These are phyloP conservation scores for Perilla frutescens DNA, from an alignment of 257 asterid species.

Conservation along the genomic window DNA sequence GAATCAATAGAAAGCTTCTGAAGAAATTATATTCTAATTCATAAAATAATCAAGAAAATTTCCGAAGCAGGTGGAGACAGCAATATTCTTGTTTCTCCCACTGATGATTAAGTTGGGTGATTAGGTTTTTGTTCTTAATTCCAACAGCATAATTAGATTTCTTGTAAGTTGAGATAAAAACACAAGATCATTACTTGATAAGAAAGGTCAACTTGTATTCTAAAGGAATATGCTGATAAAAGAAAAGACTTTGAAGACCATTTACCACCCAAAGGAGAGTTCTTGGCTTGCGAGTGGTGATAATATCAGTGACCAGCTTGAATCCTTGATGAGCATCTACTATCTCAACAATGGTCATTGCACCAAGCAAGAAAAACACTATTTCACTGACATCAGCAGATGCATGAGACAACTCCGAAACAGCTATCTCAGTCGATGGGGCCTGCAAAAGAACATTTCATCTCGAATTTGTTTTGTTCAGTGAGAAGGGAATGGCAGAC, in stretches of 20 bases:
- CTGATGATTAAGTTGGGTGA: neutral
- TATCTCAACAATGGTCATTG: slow-evolving; percentile 98
- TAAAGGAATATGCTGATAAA: slow-evolving; percentile 4
- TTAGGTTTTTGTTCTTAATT: neutral
- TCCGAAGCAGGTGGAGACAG: neutral
- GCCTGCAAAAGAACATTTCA: slow-evolving; percentile 64
- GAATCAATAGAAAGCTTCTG: neutral
- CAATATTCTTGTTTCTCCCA: neutral
- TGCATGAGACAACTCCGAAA: slow-evolving; percentile 92
- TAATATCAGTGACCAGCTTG: slow-evolving; percentile 91
- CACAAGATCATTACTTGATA: slow-evolving; percentile 11
- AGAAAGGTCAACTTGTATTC: slow-evolving; percentile 20
- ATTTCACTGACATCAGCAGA: slow-evolving; percentile 97
- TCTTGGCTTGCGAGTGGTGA: slow-evolving; percentile 92
- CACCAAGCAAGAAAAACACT: slow-evolving; percentile 94
- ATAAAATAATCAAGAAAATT: neutral
- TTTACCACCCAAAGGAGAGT: slow-evolving; percentile 98
- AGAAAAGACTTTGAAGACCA: slow-evolving; percentile 34
- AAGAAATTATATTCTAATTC: neutral
- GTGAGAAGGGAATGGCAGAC: slow-evolving; percentile 13
- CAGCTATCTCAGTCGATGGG: slow-evolving; percentile 89
- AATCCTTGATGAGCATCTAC: slow-evolving; percentile 99
- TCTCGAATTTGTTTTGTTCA: slow-evolving; percentile 30
- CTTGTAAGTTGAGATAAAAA: neutral
- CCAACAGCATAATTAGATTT: slow-evolving; percentile 5